phyloP scores from a whole-genome alignment of 805 yeast species.

The Limtongozyma cylindracea region DNA sequence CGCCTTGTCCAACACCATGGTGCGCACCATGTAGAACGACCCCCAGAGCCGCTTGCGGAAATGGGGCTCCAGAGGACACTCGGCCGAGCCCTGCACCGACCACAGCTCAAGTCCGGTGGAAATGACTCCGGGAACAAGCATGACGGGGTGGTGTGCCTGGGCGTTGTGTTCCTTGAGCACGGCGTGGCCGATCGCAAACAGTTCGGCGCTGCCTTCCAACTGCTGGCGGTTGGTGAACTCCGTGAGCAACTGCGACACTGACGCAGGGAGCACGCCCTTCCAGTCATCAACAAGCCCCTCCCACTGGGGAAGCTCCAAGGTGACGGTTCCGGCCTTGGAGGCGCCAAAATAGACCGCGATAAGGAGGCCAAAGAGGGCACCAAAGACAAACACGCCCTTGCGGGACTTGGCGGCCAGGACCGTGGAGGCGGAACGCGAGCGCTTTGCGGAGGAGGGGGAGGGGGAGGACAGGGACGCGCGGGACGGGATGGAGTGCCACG shows the following conservation, averaged over 20 bases:
- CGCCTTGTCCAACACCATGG: constrained; percentile 75
- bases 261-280: constrained; percentile 47
- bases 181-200: constrained; percentile 67
- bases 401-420: too few relatives aligned
- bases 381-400: constrained; percentile 43
- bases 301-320: constrained; percentile 21
- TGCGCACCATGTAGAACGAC: constrained; percentile 76
- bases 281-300: constrained; percentile 32
- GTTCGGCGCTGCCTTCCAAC: constrained; percentile 37
- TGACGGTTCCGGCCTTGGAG: constrained; percentile 11
- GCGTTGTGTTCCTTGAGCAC: constrained; percentile 25
- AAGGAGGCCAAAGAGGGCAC: constrained; percentile 45
- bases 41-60: constrained; percentile 94
- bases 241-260: constrained; percentile 27
- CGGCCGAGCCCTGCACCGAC: constrained; percentile 44
- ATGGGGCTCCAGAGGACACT: constrained; percentile 65
- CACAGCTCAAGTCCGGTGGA: constrained; percentile 90
- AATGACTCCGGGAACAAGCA: constrained; percentile 89
- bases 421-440: too few relatives aligned
- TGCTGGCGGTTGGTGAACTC: constrained; percentile 18
- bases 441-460: too few relatives aligned
- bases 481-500: too few relatives aligned
- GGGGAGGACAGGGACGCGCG: too few relatives aligned
- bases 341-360: constrained; percentile 33
- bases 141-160: constrained; percentile 45